These are phyloP conservation scores for Wallacemonas sp. DNA, from an alignment of 208 protist species.

Conservation along the genomic window DNA sequence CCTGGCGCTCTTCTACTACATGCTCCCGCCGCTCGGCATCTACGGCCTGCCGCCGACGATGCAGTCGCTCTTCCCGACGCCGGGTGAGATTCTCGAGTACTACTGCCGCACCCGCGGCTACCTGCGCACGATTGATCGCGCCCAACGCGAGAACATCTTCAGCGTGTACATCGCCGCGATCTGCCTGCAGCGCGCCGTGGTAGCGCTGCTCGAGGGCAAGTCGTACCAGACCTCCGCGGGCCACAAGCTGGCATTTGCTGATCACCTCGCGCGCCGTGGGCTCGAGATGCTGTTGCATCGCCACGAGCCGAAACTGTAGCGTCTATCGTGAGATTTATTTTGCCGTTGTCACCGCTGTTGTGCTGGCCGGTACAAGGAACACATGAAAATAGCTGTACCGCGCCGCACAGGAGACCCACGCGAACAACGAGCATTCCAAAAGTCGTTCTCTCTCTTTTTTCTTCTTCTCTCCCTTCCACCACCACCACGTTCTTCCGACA, in stretches of 20 bases:
- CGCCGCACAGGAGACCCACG: no score
- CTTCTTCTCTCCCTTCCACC: slow-evolving; percentile 1
- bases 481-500: no score
- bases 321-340: neutral
- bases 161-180: slow-evolving; percentile 65
- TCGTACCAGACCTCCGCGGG: slow-evolving; percentile 17
- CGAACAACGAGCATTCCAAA: neutral
- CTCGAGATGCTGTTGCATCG: slow-evolving; percentile 47
- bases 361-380: neutral
- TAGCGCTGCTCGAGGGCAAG: slow-evolving; percentile 33
- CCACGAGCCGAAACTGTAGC: slow-evolving; percentile 39
- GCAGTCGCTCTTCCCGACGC: slow-evolving; percentile 55
- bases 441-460: slow-evolving; percentile 12
- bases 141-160: slow-evolving; percentile 66
- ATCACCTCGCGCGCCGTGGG: slow-evolving; percentile 57
- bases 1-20: slow-evolving; percentile 47
- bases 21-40: slow-evolving; percentile 53
- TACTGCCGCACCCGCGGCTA: slow-evolving; percentile 73
- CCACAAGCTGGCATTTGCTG: slow-evolving; percentile 48
- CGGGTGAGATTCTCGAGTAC: slow-evolving; percentile 57
- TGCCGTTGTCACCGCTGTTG: no score
- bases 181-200: slow-evolving; percentile 48
- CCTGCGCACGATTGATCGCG: slow-evolving; percentile 56
- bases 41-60: slow-evolving; percentile 42
- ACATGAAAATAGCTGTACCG: neutral